Evolutionary conservation across 768 basidiomycete species (phyloP), one percentile per base, ranked within the genome.

Genomic region (Suillus decipiens): DNA sequence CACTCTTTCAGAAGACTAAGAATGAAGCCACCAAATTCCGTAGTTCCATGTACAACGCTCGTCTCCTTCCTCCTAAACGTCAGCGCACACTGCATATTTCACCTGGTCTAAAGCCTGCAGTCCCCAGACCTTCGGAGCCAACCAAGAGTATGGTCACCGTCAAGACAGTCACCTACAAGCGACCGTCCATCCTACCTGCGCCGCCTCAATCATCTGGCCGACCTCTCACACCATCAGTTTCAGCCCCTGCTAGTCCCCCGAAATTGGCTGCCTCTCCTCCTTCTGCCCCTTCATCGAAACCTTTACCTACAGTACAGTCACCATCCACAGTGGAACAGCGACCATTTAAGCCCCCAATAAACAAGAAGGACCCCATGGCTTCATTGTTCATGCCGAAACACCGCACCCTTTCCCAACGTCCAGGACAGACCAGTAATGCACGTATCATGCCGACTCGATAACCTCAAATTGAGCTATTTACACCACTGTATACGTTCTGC

Each of bases 1-100:
- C 88, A 17, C 78, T 93, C 22, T 88, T 94, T 67, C 89, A 93
- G 78, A 92, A 90, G 76, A 87, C 90, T 7, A 85, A 84, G 63
- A 80, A 79, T 48, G 89, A 92, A 68, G 87, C 90, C 12, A 86
- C 84, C 33, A 89, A 85, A 73, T 75, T 88, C 53, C 86, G 87
- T 72, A 85, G 83, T 72, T 82, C 83, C 36, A 76, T 91, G 68
- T 88, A 85, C 68, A 77, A 76, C 53, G 72, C 82, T 55, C 82
- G 82, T 50, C 79, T 83, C 63, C 63, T 86, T 37, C 85, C 85
- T 22, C 73, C 78, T 54, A 86, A 83, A 72, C 74, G 73, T 60
- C 78, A 79, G 68, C 80, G 78, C 57, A 77, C 79, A 61, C 75
- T 78, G 63, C 72, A 80, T 61, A 75, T 75, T 63, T 63, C 71